Evolutionary conservation across 495 filamentous ascomycete species (phyloP).

Genomic region (Amphirosellinia nigrospora): DNA sequence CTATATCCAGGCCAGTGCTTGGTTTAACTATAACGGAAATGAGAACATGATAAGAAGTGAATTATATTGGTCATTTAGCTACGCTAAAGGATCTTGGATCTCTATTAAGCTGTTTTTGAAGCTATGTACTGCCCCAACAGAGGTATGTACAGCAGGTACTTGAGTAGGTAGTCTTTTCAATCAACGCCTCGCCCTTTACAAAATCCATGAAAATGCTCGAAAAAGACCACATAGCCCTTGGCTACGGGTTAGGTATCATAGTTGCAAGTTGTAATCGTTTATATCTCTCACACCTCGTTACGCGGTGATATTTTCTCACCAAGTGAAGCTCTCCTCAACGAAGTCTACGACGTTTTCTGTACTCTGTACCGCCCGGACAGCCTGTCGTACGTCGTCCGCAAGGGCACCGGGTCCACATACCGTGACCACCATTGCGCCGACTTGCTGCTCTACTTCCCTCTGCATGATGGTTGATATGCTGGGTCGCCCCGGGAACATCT

Average conservation of each 20-base stretch:
- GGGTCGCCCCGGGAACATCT: conserved; percentile 84
- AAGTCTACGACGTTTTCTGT: conserved; percentile 72
- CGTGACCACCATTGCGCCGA: conserved; percentile 88
- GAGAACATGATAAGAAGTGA: neutral
- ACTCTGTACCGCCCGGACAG: conserved; percentile 70
- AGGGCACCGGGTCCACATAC: conserved; percentile 87
- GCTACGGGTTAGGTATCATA: conserved; percentile 7
- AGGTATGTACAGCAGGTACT: neutral
- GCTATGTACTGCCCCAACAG: neutral
- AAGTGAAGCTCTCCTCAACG: conserved; percentile 87
- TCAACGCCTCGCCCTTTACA: conserved; percentile 12
- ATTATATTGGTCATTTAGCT: neutral
- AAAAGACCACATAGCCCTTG: conserved; percentile 6
- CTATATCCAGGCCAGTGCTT: neutral
- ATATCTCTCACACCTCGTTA: neutral
- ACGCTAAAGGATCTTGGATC: neutral
- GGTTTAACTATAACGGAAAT: neutral
- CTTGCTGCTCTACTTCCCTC: conserved; percentile 75
- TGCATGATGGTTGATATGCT: conserved; percentile 77
- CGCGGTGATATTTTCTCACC: conserved; percentile 57
- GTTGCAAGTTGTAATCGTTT: neutral
- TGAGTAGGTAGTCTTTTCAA: conserved; percentile 6
- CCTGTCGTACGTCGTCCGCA: conserved; percentile 80
- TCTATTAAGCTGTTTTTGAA: neutral
- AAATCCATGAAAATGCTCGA: conserved; percentile 1